Base-by-base conservation (phyloP, 2,329 filamentous ascomycete genomes). In the Nemania sp. region DNA sequence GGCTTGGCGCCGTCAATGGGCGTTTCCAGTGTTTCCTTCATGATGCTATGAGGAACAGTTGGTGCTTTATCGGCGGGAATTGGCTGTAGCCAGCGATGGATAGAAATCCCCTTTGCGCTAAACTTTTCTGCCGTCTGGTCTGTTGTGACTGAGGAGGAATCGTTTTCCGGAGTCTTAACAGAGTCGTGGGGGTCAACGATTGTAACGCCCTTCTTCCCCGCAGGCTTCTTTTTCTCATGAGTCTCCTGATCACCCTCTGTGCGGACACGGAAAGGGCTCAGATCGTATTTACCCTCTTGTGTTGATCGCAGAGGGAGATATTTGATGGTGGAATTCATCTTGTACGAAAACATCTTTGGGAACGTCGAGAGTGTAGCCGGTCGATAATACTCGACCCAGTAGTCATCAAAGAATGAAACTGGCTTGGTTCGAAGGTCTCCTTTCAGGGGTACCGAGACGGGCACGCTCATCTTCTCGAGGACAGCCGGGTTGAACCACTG, bases 361-460 rank as follows among this genome's bases (percentile, higher is more conserved):
- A 97, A 91, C 0, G 91, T 94, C 0, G 94, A 96, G 1, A 97
- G 75, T 0, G 89, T 90, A 6, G 90, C 80, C 0, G 94, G 94
- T 12, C 92, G 86, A 69, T 99, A 99, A 70, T 97, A 97, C 69
- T 99, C 94, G 6, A 94, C 78, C 94, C 94, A 99, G 72, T 96
- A 99, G 70, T 97, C 91, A 67, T 97, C 93, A 56, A 90, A 91
- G 55, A 81, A 84, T 3, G 79, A 75, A 3, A 88, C 73, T 6
- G 76, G 75, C 57, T 77, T 79, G 23, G 69, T 68, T 11, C 62
- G 61, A 6, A 68, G 61, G 19, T 75, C 70, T 30, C 71, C 69
- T 3, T 73, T 73, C 31, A 70, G 64, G 56, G 64, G 70, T 6
- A 73, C 67, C 24, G 70, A 72, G 9, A 79, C 77, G 4, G 86